Conservation (phyloP, 805 yeast species). For the Monosporozyma solicola region DNA sequence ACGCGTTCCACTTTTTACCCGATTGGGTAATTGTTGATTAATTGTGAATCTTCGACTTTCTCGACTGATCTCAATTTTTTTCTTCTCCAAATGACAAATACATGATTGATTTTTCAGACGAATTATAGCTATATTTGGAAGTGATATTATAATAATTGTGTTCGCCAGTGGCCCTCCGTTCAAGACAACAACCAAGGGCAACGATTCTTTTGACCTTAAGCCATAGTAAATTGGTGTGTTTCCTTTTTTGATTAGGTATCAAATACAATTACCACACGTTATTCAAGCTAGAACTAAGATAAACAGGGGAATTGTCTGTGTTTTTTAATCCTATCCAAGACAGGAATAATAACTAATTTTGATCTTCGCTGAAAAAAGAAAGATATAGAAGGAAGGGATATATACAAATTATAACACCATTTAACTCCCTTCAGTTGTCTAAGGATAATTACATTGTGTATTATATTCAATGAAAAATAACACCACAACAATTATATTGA, state of each 20-base stretch:
- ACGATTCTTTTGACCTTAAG: no score
- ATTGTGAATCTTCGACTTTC: not conserved
- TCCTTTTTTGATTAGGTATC: not conserved
- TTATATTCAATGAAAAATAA: not conserved
- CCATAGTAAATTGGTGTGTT: not conserved
- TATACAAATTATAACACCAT: no score
- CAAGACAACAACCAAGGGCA: not conserved
- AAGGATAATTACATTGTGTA: not conserved
- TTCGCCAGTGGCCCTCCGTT: not conserved
- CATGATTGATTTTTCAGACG: not conserved
- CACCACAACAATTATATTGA: not conserved
- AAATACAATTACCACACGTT: not conserved
- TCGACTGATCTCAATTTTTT: not conserved
- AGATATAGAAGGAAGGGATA: no score
- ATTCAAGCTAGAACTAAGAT: not conserved
- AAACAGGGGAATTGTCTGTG: not conserved
- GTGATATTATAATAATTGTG: not conserved
- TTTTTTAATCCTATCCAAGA: not conserved
- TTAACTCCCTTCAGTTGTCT: no score
- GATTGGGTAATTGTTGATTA: not conserved
- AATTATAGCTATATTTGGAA: not conserved
- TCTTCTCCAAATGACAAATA: not conserved
- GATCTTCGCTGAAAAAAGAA: not conserved
- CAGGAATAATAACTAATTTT: not conserved
- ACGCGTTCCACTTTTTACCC: not conserved